Conservation (phyloP, 163 green algal species). For the Chloromonas sp. region DNA sequence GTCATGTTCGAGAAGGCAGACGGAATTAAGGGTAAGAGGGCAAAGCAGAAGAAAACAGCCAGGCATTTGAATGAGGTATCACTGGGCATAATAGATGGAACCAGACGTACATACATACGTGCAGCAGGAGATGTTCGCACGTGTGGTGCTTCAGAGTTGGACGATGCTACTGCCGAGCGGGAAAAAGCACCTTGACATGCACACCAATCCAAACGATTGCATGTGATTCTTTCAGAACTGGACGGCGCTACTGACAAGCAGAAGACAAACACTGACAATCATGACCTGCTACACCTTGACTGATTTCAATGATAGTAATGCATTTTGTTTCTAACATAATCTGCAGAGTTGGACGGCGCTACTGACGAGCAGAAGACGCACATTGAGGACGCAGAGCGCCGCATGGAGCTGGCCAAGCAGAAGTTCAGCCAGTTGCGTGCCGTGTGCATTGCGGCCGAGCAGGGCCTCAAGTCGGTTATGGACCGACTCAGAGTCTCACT, state of each 20-base stretch:
- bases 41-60: no score
- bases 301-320: no score
- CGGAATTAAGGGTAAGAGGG: neutral
- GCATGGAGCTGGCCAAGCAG: constrained; percentile 42
- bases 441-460: constrained; percentile 64
- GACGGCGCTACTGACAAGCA: constrained; percentile 20
- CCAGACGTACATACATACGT: no score
- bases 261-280: constrained; percentile 16
- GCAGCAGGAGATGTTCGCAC: no score
- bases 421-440: constrained; percentile 63
- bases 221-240: constrained; percentile 2
- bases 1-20: constrained; percentile 51
- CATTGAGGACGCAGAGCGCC: constrained; percentile 52
- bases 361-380: constrained; percentile 11
- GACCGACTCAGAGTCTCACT: constrained; percentile 50
- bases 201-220: neutral
- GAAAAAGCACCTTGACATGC: neutral
- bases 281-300: no score
- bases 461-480: constrained; percentile 52
- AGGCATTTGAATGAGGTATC: no score
- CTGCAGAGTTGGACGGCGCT: constrained; percentile 17
- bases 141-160: no score
- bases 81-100: no score
- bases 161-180: no score
- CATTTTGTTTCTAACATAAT: no score